Base-by-base conservation (phyloP, 2,329 filamentous ascomycete genomes). In the Thelonectria blattea region DNA sequence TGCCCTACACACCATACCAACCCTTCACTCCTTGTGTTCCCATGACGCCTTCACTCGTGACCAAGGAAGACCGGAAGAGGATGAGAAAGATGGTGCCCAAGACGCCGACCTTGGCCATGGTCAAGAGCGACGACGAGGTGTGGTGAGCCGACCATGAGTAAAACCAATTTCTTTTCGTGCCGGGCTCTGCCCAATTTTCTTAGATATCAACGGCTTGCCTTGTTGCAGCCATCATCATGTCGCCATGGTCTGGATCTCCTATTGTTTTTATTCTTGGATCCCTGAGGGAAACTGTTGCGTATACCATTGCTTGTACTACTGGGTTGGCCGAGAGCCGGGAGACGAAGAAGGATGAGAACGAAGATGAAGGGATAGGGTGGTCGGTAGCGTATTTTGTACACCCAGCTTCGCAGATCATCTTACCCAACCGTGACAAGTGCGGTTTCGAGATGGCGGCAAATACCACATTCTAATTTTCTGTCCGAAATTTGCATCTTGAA, bases 1-100 rank as follows among this genome's bases (percentile, higher is more conserved):
- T 88, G 20, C 91, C 91, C 2, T 93, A 93, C 74, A 87, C 85
- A 56, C 90, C 91, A 0, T 94, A 93, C 68, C 91, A 93, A 79
- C 91, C 91, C 0, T 91, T 88, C 72, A 90, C 88, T 7, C 90
- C 91, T 1, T 81, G 91, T 49, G 83, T 92, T 52, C 91, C 91
- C 1, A 85, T 93, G 50, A 93, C 91, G 30, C 90, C 91, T n/a
- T 86, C 85, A 18, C 77, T 94, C 48, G 87, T 91, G 15, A 91
- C 87, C 22, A 86, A 83, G 74, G 84, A 86, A 63, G 90, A 93
- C 71, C 79, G 90, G 27, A 92, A 89, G 82, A 81, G 84, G 72
- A 88, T 87, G 81, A 86, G 81, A 80, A 86, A 83, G 72, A 75
- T 87, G 72, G 82, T 87, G 66, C 85, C 85, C 59, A 86, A 87